Base-by-base conservation (phyloP, 2,329 filamentous ascomycete genomes). In the Elsinoe perseae region DNA sequence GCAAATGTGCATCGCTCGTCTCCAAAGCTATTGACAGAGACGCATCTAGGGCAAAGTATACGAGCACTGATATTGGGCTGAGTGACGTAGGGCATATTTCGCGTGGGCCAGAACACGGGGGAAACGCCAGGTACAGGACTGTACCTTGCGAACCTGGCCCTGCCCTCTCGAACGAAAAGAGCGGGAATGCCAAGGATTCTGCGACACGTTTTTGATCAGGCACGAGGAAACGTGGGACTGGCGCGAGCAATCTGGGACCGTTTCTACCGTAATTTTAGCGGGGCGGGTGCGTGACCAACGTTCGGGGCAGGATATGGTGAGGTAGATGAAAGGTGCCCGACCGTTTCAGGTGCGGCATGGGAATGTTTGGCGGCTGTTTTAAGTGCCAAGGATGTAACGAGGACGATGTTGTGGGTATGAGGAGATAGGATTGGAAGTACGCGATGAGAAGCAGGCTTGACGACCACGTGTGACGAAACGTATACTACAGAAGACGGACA, bases 401-500 rank as follows among this genome's bases (percentile, higher is more conserved):
- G 32, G 32, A 36, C 12, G 4, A 36, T 14, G 32, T 9, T 36
- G 32, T 36, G 12, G 12, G 32, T 7, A 14, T 36, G n/a, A n/a
- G n/a, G n/a, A n/a, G n/a, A 36, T 14, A 12, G 32, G 32, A 36
- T 36, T 14, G 32, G n/a, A 36, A 14, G 3, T 14, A 36, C 32
- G n/a, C n/a, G 32, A 14, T 12, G 12, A n/a, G 21, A 14, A 4
- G 4, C 25, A 30, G 18, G 9, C 12, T 21, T 1, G 21, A 52
- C 48, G 25, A 52, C 48, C 48, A 52, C n/a, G 30, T 14, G 30
- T 52, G 48, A 52, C 48, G 32, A 23, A 52, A 10, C 6, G 43
- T 16, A 21, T 5, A 25, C 4, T 20, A 25, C 18, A 28, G 6
- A 27, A 12, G 18, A n/a, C n/a, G 16, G 38, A 21, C 16, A 32